phyloP scores from a whole-genome alignment of 148 eudicot genomes.

The Silene latifolia region DNA sequence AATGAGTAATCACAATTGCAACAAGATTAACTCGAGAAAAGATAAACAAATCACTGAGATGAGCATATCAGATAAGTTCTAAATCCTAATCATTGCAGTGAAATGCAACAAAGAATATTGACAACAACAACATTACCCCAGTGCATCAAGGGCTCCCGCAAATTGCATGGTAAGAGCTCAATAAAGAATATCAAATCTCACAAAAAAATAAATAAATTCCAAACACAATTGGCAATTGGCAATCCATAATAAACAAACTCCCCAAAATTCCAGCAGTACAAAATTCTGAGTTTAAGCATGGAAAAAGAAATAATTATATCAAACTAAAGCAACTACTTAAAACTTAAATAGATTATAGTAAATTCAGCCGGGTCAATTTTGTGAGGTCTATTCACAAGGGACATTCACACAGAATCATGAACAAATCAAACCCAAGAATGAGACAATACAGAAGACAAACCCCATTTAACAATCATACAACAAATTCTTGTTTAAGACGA shows the following conservation, averaged over 20 bases:
- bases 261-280: not conserved
- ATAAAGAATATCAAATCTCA: not conserved
- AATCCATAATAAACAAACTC: not conserved
- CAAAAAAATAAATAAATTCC: not conserved
- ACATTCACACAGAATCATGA: not conserved
- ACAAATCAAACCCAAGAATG: too few species aligned
- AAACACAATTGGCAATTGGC: not conserved
- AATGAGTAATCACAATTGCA: not conserved
- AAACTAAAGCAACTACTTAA: not conserved
- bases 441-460: not conserved
- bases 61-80: not conserved
- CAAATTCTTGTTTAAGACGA: too few species aligned
- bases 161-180: not conserved
- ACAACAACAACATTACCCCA: too few species aligned
- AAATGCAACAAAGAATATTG: too few species aligned
- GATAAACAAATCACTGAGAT: not conserved
- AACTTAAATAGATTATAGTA: not conserved
- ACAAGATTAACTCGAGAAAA: too few species aligned
- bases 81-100: not conserved
- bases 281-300: not conserved
- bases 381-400: not conserved
- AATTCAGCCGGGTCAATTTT: slow-evolving; percentile 3
- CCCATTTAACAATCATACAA: slow-evolving; percentile 11
- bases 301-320: too few species aligned
- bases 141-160: too few species aligned